Conservation (phyloP, 139 green algal genomes). For the Chlorella sp. region DNA sequence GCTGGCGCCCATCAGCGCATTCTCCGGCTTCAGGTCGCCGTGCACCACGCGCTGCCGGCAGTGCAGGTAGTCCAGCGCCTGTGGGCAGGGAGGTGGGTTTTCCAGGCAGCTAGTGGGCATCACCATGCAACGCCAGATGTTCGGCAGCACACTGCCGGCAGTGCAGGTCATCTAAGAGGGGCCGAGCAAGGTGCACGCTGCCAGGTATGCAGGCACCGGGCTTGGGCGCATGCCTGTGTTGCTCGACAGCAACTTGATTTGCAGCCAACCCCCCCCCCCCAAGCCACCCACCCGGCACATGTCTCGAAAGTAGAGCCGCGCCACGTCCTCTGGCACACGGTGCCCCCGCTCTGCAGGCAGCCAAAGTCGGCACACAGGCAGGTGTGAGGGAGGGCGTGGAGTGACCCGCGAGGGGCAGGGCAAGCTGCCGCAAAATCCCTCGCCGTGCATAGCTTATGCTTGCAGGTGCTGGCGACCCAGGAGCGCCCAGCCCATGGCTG, state of each 20-base stretch:
- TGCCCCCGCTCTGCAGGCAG: slow-evolving; percentile 22
- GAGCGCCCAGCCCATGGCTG: no score
- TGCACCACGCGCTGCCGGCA: slow-evolving; percentile 76
- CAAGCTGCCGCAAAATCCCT: not conserved
- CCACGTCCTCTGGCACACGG: slow-evolving; percentile 72
- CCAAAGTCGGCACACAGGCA: slow-evolving; percentile 1
- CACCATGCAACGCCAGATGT: no score
- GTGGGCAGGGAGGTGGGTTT: not conserved
- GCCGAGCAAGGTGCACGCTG: no score
- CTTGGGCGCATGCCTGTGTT: not conserved
- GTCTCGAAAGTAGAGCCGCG: slow-evolving; percentile 78
- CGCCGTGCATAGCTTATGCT: no score
- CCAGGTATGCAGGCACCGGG: no score
- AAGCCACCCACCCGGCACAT: slow-evolving; percentile 48
- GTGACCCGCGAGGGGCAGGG: no score
- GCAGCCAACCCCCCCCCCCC: not conserved
- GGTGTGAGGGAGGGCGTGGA: no score
- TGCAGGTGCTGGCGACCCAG: no score
- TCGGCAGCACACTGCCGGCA: not conserved
- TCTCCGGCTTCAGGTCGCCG: slow-evolving; percentile 90
- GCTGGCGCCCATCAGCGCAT: slow-evolving; percentile 73
- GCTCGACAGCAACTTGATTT: not conserved
- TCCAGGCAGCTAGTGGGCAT: not conserved
- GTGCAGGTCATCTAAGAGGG: no score
- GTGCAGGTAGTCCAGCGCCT: slow-evolving; percentile 86